A percentile compares a stretch with the other conserved stretches of the same genome.
phyloP scores from a whole-genome alignment of 345 rosid species.

The Rhodamnia argentea region DNA sequence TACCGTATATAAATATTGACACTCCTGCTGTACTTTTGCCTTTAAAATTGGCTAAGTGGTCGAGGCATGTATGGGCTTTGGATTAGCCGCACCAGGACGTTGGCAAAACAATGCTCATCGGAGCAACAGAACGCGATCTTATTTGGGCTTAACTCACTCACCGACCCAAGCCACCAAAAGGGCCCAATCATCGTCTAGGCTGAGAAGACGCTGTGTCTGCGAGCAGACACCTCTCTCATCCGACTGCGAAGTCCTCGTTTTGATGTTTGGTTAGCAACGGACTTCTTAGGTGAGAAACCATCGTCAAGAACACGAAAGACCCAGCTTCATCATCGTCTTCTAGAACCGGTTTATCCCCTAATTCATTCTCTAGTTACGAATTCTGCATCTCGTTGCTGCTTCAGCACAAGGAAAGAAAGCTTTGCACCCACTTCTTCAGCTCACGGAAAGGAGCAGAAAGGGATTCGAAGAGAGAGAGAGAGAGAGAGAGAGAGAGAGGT shows the following conservation, averaged over 20 bases:
- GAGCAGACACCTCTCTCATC: not conserved
- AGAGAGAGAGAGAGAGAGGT: not conserved
- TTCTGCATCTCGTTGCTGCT: not conserved
- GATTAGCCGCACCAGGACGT: not conserved
- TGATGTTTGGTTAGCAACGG: slow-evolving; percentile 7
- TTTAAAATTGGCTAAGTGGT: too few relatives aligned
- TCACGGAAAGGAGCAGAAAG: not conserved
- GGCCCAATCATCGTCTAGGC: not conserved
- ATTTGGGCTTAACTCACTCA: not conserved
- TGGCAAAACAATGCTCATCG: not conserved
- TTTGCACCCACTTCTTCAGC: not conserved
- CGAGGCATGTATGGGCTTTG: not conserved
- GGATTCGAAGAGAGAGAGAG: not conserved
- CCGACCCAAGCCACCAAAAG: not conserved
- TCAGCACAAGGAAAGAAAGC: not conserved
- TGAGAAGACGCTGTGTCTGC: not conserved
- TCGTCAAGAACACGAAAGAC: not conserved
- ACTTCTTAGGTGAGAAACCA: not conserved
- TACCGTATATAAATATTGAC: too few relatives aligned
- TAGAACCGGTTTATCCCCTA: not conserved
- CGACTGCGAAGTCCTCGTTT: not conserved
- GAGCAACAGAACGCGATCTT: not conserved
- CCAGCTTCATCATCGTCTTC: not conserved
- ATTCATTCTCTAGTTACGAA: not conserved
- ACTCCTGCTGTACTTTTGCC: too few relatives aligned